Evolutionary conservation across 805 yeast species (phyloP), one percentile per base, ranked within the genome.

Genomic region (Metschnikowia proteae): DNA sequence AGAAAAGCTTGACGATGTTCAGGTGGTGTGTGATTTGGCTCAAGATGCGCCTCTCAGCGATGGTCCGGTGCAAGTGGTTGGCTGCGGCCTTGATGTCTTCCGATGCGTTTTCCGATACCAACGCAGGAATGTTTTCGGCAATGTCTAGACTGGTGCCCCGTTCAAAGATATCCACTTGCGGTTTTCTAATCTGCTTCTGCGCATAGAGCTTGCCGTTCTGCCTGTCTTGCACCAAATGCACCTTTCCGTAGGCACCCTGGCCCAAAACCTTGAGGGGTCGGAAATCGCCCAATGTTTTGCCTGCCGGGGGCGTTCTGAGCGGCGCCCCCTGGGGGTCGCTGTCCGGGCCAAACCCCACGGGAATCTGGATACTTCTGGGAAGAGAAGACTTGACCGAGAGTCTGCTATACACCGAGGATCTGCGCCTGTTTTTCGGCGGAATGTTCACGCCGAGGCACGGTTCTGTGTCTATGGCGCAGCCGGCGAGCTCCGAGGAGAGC

Each of bases 191-290:
- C 55, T 73, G 78, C 48, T 73, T 73, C 58, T 68, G 76, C 6
- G 77, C 78, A 59, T 66, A 73, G 13, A 73, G 58, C 51, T 61
- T 64, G 5, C 75, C 75, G 9, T 69, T 68, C 9, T 68, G 46
- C 17, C 56, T 46, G 53, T 73, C 77, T 38, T 68, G 59, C 5
- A 73, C 78, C 38, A 73, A 57, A 23, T 70, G 58, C 22, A 73
- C 78, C 45, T 73, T 73, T 3, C 78, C 78, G 52, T 70, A 73
- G 10, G 74, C 66, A 3, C 78, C 78, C 52, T 64, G 66, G 23
- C 78, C 78, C 46, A 73, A 57, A 5, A 73, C 78, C 55, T 68
- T 71, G 37, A 73, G 60, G 5, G 76, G 75, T 47, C 66, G 71
- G 48, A 73, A 73, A 54, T 73, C 77, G 1, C 63, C 53, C 30